Percentiles rank a stretch among this genome's conserved stretches.
Evolutionary conservation across 257 asterid species (phyloP).

Genomic region (Nicotiana attenuata): DNA sequence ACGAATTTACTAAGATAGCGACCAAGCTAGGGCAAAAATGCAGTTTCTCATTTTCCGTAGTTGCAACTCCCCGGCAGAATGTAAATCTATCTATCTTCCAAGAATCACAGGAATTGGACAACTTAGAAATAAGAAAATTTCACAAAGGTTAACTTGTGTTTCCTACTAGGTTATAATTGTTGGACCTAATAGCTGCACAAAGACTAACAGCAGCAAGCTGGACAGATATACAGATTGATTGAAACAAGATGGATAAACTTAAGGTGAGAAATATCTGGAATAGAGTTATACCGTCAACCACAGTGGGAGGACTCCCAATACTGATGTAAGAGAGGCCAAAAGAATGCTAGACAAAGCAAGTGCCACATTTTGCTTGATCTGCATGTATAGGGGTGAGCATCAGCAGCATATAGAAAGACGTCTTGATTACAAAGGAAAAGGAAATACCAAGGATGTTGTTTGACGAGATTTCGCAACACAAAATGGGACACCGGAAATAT

Average conservation of each 20-base stretch:
- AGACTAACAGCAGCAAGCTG: not conserved
- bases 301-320: slow-evolving; percentile 79
- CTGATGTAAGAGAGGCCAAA: slow-evolving; percentile 93
- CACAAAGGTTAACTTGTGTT: not conserved
- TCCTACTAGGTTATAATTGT: not conserved
- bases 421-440: not conserved
- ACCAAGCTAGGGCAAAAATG: not conserved
- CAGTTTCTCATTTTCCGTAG: not conserved
- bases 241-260: not conserved
- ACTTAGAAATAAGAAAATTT: not conserved
- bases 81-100: not conserved
- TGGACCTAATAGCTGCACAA: not conserved
- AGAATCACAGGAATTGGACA: not conserved
- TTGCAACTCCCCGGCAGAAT: not conserved
- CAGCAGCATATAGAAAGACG: not conserved
- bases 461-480: slow-evolving; percentile 84
- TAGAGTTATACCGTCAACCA: slow-evolving; percentile 74
- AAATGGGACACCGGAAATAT: slow-evolving; percentile 86
- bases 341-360: slow-evolving; percentile 84
- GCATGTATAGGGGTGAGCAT: slow-evolving; percentile 17
- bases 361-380: slow-evolving; percentile 92
- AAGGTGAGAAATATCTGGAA: not conserved
- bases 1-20: not conserved
- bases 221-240: not conserved
- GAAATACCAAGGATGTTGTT: slow-evolving; percentile 78